Conservation (phyloP, 2,329 filamentous ascomycete species). For the Colletotrichum truncatum region DNA sequence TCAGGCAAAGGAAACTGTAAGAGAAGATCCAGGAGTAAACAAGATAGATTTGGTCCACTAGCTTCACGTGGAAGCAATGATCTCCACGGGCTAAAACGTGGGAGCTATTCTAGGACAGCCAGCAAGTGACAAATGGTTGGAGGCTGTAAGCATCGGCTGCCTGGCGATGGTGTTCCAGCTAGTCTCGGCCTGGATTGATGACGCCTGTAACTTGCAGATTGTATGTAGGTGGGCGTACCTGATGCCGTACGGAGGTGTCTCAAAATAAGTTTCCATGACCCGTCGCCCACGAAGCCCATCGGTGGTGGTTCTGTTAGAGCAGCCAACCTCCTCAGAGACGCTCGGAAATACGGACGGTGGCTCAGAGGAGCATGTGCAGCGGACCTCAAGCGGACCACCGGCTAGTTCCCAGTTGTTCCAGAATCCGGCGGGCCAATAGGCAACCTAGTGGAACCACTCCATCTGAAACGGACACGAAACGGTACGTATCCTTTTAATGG, state of each 20-base stretch:
- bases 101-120: constrained; percentile 10
- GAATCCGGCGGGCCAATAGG: constrained; percentile 24
- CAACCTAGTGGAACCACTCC: background rate
- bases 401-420: constrained; percentile 18
- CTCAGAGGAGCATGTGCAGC: background rate
- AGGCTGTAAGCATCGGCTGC: background rate
- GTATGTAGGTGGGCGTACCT: background rate
- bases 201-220: background rate
- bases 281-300: too few relatives aligned
- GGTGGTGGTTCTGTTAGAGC: too few relatives aligned
- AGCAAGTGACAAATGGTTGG: background rate
- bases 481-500: background rate
- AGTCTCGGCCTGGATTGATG: background rate
- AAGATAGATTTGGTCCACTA: background rate
- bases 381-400: constrained; percentile 9
- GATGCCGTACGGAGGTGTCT: background rate
- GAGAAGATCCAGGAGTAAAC: background rate
- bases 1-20: background rate
- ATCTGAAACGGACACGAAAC: constrained; percentile 29
- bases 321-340: constrained; percentile 9
- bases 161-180: background rate
- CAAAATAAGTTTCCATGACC: too few relatives aligned
- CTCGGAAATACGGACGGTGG: background rate
- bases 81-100: constrained; percentile 13
- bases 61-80: constrained; percentile 14